phyloP scores from a whole-genome alignment of 495 filamentous ascomycete species.

The Jackrogersella minutella region DNA sequence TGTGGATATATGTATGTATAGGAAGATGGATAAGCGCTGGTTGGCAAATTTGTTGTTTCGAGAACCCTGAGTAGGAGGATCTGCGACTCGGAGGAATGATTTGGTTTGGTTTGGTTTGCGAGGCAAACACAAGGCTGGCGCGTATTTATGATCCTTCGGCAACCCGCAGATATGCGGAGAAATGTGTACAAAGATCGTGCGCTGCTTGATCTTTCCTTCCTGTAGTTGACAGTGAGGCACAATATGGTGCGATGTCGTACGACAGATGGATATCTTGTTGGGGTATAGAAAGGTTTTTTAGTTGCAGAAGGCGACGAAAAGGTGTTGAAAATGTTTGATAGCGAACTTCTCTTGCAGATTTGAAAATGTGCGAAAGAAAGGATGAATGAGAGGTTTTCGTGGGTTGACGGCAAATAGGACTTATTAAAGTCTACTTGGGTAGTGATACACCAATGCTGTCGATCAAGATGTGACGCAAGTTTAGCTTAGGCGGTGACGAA shows the following conservation, averaged over 20 bases:
- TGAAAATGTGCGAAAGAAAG: neutral
- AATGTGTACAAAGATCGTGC: slow-evolving; percentile 24
- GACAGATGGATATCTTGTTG: slow-evolving; percentile 11
- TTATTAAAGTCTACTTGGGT: slow-evolving; percentile 19
- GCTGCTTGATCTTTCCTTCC: slow-evolving; percentile 11
- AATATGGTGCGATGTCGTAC: slow-evolving; percentile 39
- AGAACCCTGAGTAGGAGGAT: slow-evolving; percentile 8
- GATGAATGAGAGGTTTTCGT: slow-evolving; percentile 8
- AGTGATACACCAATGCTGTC: neutral
- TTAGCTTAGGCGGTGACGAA: slow-evolving; percentile 31
- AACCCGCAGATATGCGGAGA: slow-evolving; percentile 15
- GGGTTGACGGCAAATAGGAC: neutral
- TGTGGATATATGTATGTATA: slow-evolving; percentile 1
- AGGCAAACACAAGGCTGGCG: slow-evolving; percentile 11
- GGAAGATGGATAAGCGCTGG: neutral
- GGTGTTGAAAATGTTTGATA: neutral
- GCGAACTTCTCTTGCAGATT: neutral
- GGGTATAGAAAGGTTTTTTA: neutral
- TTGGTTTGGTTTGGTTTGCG: too few species aligned
- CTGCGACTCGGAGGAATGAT: slow-evolving; percentile 1
- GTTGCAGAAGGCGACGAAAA: neutral
- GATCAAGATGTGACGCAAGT: slow-evolving; percentile 26
- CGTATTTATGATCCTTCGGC: slow-evolving; percentile 10
- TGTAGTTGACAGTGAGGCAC: slow-evolving; percentile 16
- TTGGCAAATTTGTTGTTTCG: slow-evolving; percentile 4